Conservation (phyloP, 305 asterid genomes). For the Rubia balearica region DNA sequence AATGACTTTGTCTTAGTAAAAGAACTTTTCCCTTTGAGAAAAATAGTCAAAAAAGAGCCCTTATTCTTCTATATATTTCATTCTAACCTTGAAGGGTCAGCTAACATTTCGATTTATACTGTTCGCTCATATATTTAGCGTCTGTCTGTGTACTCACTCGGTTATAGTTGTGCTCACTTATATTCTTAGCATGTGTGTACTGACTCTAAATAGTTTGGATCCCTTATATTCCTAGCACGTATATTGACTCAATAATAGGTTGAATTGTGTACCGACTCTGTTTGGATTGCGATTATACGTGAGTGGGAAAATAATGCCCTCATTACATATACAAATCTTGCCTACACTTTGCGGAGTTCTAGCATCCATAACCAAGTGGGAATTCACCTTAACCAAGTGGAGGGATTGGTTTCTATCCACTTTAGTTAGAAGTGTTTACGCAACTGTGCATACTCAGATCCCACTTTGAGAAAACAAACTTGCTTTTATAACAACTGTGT, state of each 20-base stretch:
- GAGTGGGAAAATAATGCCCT: too few species aligned
- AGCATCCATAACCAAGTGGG: background rate
- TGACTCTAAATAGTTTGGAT: too few species aligned
- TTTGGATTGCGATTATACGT: too few species aligned
- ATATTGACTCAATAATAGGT: too few species aligned
- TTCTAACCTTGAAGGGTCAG: background rate
- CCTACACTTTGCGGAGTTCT: background rate
- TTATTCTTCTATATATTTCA: background rate
- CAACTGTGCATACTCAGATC: slow-evolving; percentile 27
- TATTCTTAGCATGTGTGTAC: too few species aligned
- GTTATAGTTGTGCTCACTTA: too few species aligned
- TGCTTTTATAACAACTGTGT: background rate
- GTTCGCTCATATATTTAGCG: too few species aligned
- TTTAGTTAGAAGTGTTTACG: slow-evolving; percentile 19
- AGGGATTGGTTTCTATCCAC: slow-evolving; percentile 20
- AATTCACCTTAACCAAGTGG: background rate
- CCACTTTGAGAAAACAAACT: slow-evolving; percentile 19
- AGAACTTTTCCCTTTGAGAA: background rate
- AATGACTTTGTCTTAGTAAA: background rate
- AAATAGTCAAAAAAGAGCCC: background rate
- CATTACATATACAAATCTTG: too few species aligned
- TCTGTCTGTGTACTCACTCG: too few species aligned
- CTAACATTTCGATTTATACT: too few species aligned
- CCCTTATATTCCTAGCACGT: too few species aligned
- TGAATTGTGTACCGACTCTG: too few species aligned